Evolutionary conservation across 768 basidiomycete species (phyloP).

Genomic region (Asterophora parasitica): DNA sequence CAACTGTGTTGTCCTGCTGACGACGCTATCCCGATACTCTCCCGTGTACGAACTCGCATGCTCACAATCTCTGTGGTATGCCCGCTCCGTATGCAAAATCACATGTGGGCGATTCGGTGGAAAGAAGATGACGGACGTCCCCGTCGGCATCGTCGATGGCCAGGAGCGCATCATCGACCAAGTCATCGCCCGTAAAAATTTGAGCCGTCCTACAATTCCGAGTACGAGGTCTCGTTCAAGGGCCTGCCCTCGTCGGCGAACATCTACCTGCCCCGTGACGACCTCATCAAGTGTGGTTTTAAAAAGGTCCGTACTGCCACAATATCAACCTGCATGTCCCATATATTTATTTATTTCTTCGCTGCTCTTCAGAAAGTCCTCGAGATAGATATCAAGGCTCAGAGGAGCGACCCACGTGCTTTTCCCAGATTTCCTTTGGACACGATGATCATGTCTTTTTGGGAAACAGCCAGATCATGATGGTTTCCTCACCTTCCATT

Average conservation of each 20-base stretch:
- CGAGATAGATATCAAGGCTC: constrained; percentile 96
- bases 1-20: too few species aligned
- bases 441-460: too few species aligned
- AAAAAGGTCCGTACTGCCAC: constrained; percentile 74
- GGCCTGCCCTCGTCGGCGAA: constrained; percentile 93
- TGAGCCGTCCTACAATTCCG: constrained; percentile 90
- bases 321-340: constrained; percentile 12
- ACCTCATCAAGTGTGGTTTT: constrained; percentile 95
- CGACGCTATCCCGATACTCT: too few species aligned
- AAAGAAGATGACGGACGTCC: constrained; percentile 99
- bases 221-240: constrained; percentile 98
- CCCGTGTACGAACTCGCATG: too few species aligned
- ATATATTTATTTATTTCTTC: neutral
- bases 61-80: too few species aligned
- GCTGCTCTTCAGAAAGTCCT: constrained; percentile 80
- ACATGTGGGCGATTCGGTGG: too few species aligned
- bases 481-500: too few species aligned
- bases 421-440: too few species aligned
- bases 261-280: constrained; percentile 95
- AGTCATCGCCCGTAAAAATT: constrained; percentile 90
- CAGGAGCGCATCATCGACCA: constrained; percentile 95
- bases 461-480: too few species aligned
- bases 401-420: too few species aligned
- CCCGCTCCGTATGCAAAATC: too few species aligned
- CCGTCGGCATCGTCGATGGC: constrained; percentile 80